Evolutionary conservation across 768 basidiomycete genomes (phyloP), one percentile per base, ranked within the genome.

Genomic region (Cubamyces lactineus): DNA sequence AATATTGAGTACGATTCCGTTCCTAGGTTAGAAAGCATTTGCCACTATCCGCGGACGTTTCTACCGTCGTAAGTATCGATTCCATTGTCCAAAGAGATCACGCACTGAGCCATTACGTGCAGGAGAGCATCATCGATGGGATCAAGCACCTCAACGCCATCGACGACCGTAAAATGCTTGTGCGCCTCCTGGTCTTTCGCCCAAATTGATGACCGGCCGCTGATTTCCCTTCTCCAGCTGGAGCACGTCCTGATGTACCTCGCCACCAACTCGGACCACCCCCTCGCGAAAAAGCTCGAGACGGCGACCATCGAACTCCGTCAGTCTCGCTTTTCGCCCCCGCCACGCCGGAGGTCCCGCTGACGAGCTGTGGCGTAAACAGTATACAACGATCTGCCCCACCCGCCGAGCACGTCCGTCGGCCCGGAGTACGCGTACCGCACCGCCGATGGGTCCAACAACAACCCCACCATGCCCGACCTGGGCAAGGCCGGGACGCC

Each of bases 361-460:
- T 34, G 34, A 34, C 34, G 34, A 34, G 34, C 34, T 34, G 34
- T 34, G 34, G 34, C 34, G 34, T 34, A 6, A 21, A 1, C 65
- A 92, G 91, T 92, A 59, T 94, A 92, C 72, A 84, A 88, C 64
- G 94, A 95, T 72, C 82, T 96, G 16, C 74, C 85, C 0, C 93
- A 94, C 72, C 93, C 93, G 3, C 82, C 92, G 7, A 77, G 85
- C 7, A 91, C 92, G 1, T 85, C 78, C 64, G 73, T 92, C 40
- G 86, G 90, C 17, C 76, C 80, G 24, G 66, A 83, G 53, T 87
- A 85, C 64, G 80, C 85, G 1, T 93, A 82, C 78, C 85, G 94
- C 38, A 72, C 82, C 0, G 88, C 91, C 3, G 93, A 95, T 72
- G 94, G 94, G 7, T 84, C 86, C 3, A 74, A 76, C 71, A 95